Evolutionary conservation across 257 asterid genomes (phyloP), one percentile per base, ranked within the genome.

Genomic region (Leptodermis oblonga): DNA sequence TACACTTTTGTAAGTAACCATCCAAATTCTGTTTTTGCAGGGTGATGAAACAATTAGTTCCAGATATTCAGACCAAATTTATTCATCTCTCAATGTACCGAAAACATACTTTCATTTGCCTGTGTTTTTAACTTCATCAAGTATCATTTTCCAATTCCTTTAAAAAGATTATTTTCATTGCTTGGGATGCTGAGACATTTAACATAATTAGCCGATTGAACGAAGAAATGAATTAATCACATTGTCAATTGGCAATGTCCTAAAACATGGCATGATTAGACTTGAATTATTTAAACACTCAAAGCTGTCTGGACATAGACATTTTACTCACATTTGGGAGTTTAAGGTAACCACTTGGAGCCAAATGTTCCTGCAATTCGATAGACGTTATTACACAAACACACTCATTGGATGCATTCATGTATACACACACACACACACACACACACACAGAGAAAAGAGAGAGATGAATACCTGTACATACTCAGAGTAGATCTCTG

Each of bases 271-370:
- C 31, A 53, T 10, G 31, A 25, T 37, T 43, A 53, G 37, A 62
- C 45, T 26, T 20, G 22, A 48, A 22, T 3, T 52, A 36, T 42
- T 8, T 25, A 34, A 20, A 23, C 5, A 10, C 36, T 13, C 37
- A 3, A 37, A 73, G 43, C 18, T 30, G 13, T 25, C 4, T 23
- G n/a, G n/a, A 14, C 18, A 20, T 36, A 62, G 23, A n/a, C 45
- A 34, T 36, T 42, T 59, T 64, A 85, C 98, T 88, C 77, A 92
- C 98, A 48, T 88, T 90, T 77, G 97, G 97, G 70, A 92, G 83
- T 81, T 90, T 93, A 73, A 93, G 90, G 77, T 93, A 93, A 70
- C 96, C 97, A 75, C 98, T 90, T 55, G 98, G 97, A 83, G 97
- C 98, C 84, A 93, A 79, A 87, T 93, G 97, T 53, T 82, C 85